These are phyloP conservation scores for Monsonia emarginata DNA, from an alignment of 441 rosid genomes.

Conservation along the genomic window DNA sequence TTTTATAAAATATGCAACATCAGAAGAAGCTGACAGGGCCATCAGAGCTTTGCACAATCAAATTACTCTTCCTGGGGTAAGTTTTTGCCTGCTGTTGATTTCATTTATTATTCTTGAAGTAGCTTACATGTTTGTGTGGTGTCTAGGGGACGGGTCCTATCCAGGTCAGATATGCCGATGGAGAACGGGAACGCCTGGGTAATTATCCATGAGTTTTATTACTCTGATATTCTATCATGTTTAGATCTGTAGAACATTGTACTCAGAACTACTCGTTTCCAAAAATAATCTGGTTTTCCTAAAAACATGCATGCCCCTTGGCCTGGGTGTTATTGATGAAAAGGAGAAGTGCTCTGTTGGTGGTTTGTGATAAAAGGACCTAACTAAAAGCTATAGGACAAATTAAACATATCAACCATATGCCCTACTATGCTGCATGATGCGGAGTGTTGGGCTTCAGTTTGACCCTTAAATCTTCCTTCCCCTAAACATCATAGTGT, in stretches of 20 bases:
- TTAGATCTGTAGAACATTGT: neutral
- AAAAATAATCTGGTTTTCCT: neutral
- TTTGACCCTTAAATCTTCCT: neutral
- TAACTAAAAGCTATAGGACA: neutral
- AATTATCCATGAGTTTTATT: constrained; percentile 21
- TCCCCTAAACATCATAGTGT: constrained; percentile 6
- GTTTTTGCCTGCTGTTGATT: constrained; percentile 25
- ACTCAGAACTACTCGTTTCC: neutral
- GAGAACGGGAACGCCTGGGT: constrained; percentile 98
- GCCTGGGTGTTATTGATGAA: neutral
- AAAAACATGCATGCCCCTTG: neutral
- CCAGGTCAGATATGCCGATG: constrained; percentile 98
- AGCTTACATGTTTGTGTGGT: constrained; percentile 21
- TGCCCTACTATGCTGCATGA: neutral
- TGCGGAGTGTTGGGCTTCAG: neutral
- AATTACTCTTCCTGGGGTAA: constrained; percentile 85
- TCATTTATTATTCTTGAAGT: constrained; percentile 7
- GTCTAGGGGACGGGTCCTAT: constrained; percentile 86
- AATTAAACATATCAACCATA: neutral
- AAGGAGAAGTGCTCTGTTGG: neutral
- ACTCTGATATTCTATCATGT: constrained; percentile 9
- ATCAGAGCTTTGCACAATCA: constrained; percentile 94
- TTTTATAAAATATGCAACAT: constrained; percentile 87
- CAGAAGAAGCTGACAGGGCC: constrained; percentile 93
- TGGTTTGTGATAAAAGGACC: neutral